Conservation (phyloP, 2,329 filamentous ascomycete species). For the Aplosporella prunicola region DNA sequence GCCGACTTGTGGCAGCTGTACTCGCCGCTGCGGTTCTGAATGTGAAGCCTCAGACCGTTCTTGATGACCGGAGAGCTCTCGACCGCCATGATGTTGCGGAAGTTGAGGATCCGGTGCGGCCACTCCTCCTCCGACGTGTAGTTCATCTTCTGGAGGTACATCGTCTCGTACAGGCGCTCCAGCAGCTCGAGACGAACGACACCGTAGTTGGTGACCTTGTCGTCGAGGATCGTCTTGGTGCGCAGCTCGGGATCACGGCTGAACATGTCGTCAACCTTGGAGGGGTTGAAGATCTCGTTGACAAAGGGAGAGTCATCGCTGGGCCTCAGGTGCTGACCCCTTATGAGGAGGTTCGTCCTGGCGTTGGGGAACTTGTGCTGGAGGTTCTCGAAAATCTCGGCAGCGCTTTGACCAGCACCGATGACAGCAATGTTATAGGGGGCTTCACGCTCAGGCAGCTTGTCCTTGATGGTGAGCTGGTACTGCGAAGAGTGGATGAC, state of each 20-base stretch:
- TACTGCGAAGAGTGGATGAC: constrained; percentile 89
- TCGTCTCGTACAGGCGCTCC: constrained; percentile 75
- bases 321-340: constrained; percentile 71
- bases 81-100: constrained; percentile 57
- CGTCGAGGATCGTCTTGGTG: constrained; percentile 51
- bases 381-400: constrained; percentile 90
- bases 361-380: constrained; percentile 74
- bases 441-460: constrained; percentile 47
- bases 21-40: constrained; percentile 43
- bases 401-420: constrained; percentile 83
- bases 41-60: constrained; percentile 31
- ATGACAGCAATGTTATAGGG: constrained; percentile 73
- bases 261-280: constrained; percentile 69
- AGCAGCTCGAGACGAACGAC: constrained; percentile 87
- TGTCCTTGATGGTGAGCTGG: constrained; percentile 51
- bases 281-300: constrained; percentile 93
- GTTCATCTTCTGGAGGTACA: constrained; percentile 75
- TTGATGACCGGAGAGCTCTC: constrained; percentile 35
- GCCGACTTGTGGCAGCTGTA: constrained; percentile 18
- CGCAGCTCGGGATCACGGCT: constrained; percentile 55
- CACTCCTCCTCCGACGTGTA: constrained; percentile 58
- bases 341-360: constrained; percentile 68
- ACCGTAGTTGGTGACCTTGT: constrained; percentile 85
- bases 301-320: constrained; percentile 96
- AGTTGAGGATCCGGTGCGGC: constrained; percentile 71